A percentile compares a stretch with the other conserved stretches of the same genome.
Conservation (phyloP, 163 green algal species). For the Scenedesmus sp. region DNA sequence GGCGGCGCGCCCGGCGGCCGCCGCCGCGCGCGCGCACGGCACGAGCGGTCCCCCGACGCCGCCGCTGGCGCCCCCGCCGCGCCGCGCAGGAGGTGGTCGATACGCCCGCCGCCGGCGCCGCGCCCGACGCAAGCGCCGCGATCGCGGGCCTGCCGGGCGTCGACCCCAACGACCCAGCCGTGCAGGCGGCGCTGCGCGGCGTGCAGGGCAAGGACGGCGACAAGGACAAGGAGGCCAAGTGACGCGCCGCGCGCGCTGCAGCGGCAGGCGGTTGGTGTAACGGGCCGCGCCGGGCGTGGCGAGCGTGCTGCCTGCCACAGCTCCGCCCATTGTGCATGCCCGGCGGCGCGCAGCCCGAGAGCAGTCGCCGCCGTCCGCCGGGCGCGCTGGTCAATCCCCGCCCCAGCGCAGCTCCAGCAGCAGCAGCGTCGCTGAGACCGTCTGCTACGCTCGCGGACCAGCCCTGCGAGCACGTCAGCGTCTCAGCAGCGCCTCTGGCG, state of each 20-base stretch:
- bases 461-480: too few relatives aligned
- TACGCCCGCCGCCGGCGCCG: slow-evolving; percentile 42
- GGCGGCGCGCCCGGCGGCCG: not conserved
- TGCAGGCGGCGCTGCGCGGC: slow-evolving; percentile 50
- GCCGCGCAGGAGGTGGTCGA: slow-evolving; percentile 35
- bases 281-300: too few relatives aligned
- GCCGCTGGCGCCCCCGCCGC: not conserved
- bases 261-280: not conserved
- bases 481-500: not conserved
- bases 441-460: too few relatives aligned
- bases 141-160: slow-evolving; percentile 64
- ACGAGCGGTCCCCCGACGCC: too few relatives aligned
- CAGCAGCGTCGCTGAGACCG: too few relatives aligned
- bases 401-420: too few relatives aligned
- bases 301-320: too few relatives aligned
- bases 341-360: too few relatives aligned
- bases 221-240: slow-evolving; percentile 32
- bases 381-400: too few relatives aligned
- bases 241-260: not conserved
- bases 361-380: too few relatives aligned
- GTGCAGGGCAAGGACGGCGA: slow-evolving; percentile 40
- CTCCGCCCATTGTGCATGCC: too few relatives aligned
- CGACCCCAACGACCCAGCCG: slow-evolving; percentile 54
- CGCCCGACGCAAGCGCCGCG: slow-evolving; percentile 52
- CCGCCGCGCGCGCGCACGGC: too few relatives aligned